Conservation (phyloP, 2,329 filamentous ascomycete species). For the Claviceps humidiphila region DNA sequence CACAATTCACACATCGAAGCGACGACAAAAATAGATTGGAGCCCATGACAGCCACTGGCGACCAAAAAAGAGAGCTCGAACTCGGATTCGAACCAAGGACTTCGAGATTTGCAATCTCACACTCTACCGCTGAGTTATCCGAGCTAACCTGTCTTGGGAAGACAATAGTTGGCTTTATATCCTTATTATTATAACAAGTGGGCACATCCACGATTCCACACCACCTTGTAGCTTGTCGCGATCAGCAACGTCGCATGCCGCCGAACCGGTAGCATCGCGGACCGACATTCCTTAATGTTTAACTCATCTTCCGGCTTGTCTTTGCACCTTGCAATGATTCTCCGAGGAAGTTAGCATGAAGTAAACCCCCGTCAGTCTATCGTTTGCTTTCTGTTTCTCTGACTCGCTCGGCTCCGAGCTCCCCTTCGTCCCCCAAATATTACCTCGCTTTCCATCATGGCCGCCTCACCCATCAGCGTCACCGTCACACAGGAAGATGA, state of each 20-base stretch:
- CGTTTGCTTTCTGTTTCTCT: no score
- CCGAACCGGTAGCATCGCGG: background rate
- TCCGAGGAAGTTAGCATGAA: no score
- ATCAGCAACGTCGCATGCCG: background rate
- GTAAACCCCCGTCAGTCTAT: no score
- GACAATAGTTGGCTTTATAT: accelerated
- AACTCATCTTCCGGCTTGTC: no score
- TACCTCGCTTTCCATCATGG: conserved; percentile 21
- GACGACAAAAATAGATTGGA: background rate
- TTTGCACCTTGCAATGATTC: no score
- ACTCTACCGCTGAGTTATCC: conserved; percentile 5
- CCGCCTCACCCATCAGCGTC: conserved; percentile 31
- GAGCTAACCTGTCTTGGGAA: background rate
- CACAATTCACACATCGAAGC: background rate
- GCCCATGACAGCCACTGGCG: no score
- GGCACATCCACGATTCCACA: no score
- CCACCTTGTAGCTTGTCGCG: background rate
- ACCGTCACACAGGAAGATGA: conserved; percentile 17
- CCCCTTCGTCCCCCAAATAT: background rate
- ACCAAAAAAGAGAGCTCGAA: background rate
- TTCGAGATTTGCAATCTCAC: conserved; percentile 1
- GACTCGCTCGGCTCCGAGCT: background rate
- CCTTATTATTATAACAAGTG: no score
- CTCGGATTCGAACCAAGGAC: conserved; percentile 2
- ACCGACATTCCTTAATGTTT: background rate